phyloP scores from a whole-genome alignment of 2,329 filamentous ascomycete genomes.

The Cordyceps militaris region DNA sequence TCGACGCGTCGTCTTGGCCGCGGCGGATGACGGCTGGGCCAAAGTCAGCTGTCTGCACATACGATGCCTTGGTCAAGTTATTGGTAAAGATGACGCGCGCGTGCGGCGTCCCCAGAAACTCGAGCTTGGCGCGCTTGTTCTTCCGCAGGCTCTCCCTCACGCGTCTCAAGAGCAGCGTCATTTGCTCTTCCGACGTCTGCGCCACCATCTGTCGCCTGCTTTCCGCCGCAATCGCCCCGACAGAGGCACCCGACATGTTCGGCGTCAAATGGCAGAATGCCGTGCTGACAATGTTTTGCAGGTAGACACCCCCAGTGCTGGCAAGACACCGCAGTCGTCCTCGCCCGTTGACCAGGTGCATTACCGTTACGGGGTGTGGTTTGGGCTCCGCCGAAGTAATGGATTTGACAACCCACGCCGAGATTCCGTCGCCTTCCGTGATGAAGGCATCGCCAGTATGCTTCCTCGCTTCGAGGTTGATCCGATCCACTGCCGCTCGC shows the following conservation, averaged over 20 bases:
- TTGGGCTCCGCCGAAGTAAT: conserved; percentile 13
- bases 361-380: conserved; percentile 17
- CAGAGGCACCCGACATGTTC: background rate
- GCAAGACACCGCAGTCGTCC: background rate
- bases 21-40: background rate
- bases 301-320: background rate
- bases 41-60: conserved; percentile 1
- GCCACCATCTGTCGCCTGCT: background rate
- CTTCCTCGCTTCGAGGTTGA: conserved; percentile 20
- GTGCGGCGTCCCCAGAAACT: background rate
- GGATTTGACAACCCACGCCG: conserved; percentile 29
- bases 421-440: conserved; percentile 37
- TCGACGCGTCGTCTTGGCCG: background rate
- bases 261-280: background rate
- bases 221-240: background rate
- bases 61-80: conserved; percentile 1
- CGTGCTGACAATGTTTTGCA: conserved; percentile 5
- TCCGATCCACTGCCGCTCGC: background rate
- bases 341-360: conserved; percentile 18
- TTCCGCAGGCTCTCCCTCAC: background rate
- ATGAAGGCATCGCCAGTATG: conserved; percentile 26
- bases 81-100: background rate
- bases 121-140: background rate
- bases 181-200: conserved; percentile 5
- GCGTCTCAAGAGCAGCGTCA: background rate